Base-by-base conservation (phyloP, 352 stramenopile species). In the Pythium rishiriense region DNA sequence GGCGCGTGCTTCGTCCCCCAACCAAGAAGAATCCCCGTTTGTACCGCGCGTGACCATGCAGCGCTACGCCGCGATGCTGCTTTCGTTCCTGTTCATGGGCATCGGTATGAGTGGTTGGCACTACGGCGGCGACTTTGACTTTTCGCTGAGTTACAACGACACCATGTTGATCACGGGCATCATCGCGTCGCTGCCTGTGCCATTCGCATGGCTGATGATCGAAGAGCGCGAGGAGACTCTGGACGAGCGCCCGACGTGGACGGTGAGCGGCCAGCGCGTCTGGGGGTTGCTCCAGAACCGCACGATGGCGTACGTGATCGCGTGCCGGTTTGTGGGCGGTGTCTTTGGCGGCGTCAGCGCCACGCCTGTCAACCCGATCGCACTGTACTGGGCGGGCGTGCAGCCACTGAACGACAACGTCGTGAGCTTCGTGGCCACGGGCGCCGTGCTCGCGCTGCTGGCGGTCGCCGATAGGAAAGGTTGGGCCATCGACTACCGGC, bases 401-500 rank as follows among this genome's bases (percentile, higher is more conserved):
- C 67, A 86, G 60, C 77, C 77, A 35, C 66, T 87, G 24, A 88
- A 85, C 63, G 71, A 84, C 59, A 79, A 71, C 10, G 73, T 87
- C 24, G 75, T 85, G 42, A 79, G 75, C 26, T 79, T 88, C 28
- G 68, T 80, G 15, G 72, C 76, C 7, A 78, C 70, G 4, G 15
- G 28, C 3, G 60, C 71, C 0, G 64, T 87, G 24, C 33, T 84
- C 35, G 46, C 53, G 10, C 54, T 48, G 8, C 42, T 91, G 17
- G 54, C 50, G 17, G 66, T 74, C 22, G 68, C 78, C 0, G 58
- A 70, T 41, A 78, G 77, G 68, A 74, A 74, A 21, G 72, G 70
- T 11, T 83, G 79, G 70, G 39, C 66, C 31, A 63, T 85, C 26
- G 67, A 85, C 62, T 84, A 74, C 45, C 74, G 75, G 9, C 11